Base-by-base conservation (phyloP, 2,329 filamentous ascomycete genomes). In the Alternaria triticimaculans region DNA sequence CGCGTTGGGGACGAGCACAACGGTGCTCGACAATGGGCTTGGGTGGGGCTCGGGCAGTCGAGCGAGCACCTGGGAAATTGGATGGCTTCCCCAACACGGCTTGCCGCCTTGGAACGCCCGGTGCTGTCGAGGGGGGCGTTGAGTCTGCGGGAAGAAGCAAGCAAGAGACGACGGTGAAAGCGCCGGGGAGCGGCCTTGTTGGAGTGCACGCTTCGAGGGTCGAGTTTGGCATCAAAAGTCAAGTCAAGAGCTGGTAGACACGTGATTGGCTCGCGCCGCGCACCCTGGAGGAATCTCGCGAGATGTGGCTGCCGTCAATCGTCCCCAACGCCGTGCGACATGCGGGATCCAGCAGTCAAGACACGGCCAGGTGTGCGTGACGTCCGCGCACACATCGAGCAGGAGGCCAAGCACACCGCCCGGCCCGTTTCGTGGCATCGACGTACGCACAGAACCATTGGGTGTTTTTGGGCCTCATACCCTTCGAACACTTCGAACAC, bases 21-120 rank as follows among this genome's bases (percentile, higher is more conserved):
- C 50, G 60, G 56, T 53, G 61, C 15, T 18, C n/a, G 37, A 41
- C 37, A 54, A 54, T 44, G 58, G 49, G 49, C 48, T 48, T 33
- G 30, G 46, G 53, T 48, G 37, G 58, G 46, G 30, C 62, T 41
- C n/a, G 26, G 67, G 69, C 68, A 71, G 66, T 64, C 66, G 65
- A 65, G 64, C 66, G 65, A 65, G 64, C 48, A 62, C 49, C 30
- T 45, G 62, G 64, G 72, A 76, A 74, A 76, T 76, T 75, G 73
- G 72, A 74, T 70, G 64, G 61, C 67, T 66, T 68, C 54, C 63
- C 63, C 60, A 63, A 63, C 58, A 63, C 65, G 68, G 70, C 63
- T 65, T 69, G 69, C 69, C 67, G 65, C 60, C 61, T 65, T 69
- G 56, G 70, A 66, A 63, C 46, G 62, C 51, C 61, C 58, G 61